Evolutionary conservation across 352 stramenopile genomes (phyloP).

Genomic region (Globisporangium spiculum): DNA sequence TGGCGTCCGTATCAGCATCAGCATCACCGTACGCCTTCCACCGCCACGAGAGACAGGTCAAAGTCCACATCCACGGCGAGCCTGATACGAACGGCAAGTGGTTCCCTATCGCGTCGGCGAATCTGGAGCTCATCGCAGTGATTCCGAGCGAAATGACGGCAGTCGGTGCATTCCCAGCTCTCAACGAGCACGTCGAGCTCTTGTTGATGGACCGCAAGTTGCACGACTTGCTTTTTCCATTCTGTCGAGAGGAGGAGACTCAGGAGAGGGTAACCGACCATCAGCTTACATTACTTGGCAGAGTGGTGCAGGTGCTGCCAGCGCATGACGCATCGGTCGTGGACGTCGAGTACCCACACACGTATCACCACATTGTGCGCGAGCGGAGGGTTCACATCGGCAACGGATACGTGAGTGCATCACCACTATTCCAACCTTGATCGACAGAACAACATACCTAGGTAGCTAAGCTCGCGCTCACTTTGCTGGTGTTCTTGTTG

Average conservation of each 20-base stretch:
- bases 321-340: constrained; percentile 50
- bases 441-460: background rate
- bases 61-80: constrained; percentile 48
- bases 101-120: constrained; percentile 20
- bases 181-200: constrained; percentile 37
- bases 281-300: constrained; percentile 24
- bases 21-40: background rate
- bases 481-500: background rate
- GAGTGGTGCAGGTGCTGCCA: constrained; percentile 38
- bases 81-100: constrained; percentile 45
- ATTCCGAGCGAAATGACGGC: constrained; percentile 24
- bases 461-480: too few relatives aligned
- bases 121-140: constrained; percentile 30
- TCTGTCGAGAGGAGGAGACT: background rate
- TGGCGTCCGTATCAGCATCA: background rate
- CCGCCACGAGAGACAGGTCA: background rate
- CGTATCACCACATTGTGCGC: constrained; percentile 17
- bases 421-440: background rate
- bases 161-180: constrained; percentile 37
- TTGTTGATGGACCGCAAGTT: constrained; percentile 33
- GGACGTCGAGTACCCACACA: constrained; percentile 35
- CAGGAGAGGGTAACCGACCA: background rate
- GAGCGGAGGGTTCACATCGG: constrained; percentile 38
- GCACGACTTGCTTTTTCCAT: constrained; percentile 9
- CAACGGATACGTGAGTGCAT: constrained; percentile 50